Evolutionary conservation across 202 grass and related monocot species (phyloP), one percentile per base, ranked within the genome.

Genomic region (Panicum hallii): DNA sequence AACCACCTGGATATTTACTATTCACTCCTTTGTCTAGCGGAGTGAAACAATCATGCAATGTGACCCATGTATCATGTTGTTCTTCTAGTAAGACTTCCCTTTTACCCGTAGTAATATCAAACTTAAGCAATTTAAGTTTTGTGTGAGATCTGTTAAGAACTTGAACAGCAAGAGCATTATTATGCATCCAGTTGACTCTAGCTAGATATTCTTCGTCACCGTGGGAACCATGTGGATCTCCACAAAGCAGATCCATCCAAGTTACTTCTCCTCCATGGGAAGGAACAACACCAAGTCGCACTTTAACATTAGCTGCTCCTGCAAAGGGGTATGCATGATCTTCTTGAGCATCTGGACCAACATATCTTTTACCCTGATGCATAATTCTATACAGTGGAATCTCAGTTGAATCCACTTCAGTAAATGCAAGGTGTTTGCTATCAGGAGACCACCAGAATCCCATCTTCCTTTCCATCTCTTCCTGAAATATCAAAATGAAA

Each of bases 361-460:
- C 91, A 87, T 16, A 94, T 82, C 26, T 86, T 90, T 99, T 99
- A 4, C 97, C 97, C 87, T 99, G 97, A 77, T 99, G 97, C 97
- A 94, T 97, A 79, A 99, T 99, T 91, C 91, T 93, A 77, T 92
- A 99, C 41, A 94, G 85, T 88, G 93, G 97, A 81, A 99, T 99
- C 36, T 91, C 87, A 74, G 97, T 87, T 70, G 97, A 97, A 76
- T 99, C 91, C 71, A 94, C 91, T 90, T 99, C 97, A 75, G 91
- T 89, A 72, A 97, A 97, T 46, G 93, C 90, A 85, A 99, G 84
- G 85, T 88, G 90, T 87, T 91, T 94, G 81, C 93, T 96, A 80
- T 99, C 90, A 80, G 91, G 90, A 88, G 97, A 96, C 97, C 97
- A 99, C 97, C 97, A 99, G 78, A 99, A 99, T 79, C 97, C 97